These are phyloP conservation scores for Mycena pura DNA, from an alignment of 768 basidiomycete genomes.

Conservation along the genomic window DNA sequence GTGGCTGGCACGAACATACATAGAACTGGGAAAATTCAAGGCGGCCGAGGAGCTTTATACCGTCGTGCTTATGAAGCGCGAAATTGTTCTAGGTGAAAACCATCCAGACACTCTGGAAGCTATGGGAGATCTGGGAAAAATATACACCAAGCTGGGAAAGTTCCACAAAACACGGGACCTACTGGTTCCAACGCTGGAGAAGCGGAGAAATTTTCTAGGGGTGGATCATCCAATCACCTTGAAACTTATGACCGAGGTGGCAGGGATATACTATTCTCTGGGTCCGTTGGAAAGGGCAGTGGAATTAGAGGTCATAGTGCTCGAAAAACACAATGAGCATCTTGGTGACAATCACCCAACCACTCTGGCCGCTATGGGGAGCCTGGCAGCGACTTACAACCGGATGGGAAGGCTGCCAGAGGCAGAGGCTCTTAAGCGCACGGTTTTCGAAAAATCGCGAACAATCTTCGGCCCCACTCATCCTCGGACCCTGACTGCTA, in stretches of 20 bases:
- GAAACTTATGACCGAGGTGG: not conserved
- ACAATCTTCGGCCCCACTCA: not conserved
- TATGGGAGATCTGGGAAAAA: not conserved
- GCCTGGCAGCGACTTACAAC: not conserved
- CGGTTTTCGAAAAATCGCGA: not conserved
- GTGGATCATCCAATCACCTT: not conserved
- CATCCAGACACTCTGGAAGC: constrained; percentile 8
- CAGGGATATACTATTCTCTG: not conserved
- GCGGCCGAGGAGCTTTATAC: not conserved
- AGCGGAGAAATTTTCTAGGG: not conserved
- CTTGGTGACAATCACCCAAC: not conserved
- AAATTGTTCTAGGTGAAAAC: not conserved
- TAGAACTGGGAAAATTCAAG: not conserved
- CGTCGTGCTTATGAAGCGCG: not conserved
- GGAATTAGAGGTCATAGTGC: not conserved
- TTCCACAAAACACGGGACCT: not conserved
- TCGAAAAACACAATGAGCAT: not conserved
- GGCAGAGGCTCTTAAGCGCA: not conserved
- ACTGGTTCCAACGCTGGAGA: not conserved
- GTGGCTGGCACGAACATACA: not conserved
- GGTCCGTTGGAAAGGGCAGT: not conserved
- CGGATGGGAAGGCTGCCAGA: not conserved
- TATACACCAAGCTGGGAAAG: not conserved
- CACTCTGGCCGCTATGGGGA: not conserved
- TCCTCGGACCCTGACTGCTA: not conserved